These are phyloP conservation scores for Rhynchospora tenuis DNA, from an alignment of 176 grass and related monocot species.

Conservation along the genomic window DNA sequence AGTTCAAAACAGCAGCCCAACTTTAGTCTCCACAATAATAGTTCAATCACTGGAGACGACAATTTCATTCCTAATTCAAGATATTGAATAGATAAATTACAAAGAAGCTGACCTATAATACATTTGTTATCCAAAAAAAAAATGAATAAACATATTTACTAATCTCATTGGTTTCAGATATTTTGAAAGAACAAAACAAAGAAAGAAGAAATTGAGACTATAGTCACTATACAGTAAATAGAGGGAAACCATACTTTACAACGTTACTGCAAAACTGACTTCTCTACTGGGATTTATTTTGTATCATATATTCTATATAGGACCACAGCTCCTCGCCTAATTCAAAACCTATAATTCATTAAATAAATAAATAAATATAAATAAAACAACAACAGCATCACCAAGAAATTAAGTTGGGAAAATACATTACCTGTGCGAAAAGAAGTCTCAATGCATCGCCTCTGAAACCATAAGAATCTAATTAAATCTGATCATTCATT, in stretches of 20 bases:
- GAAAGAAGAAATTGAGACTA: neutral
- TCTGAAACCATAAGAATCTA: neutral
- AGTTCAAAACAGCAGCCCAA: no score
- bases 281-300: constrained; percentile 4
- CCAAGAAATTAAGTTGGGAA: neutral
- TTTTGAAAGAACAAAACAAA: constrained; percentile 3
- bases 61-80: neutral
- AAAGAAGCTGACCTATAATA: constrained; percentile 19
- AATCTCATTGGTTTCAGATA: constrained; percentile 1
- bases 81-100: neutral
- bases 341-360: constrained; percentile 10
- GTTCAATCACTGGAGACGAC: neutral
- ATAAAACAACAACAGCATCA: neutral
- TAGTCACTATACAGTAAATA: constrained; percentile 23
- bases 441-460: neutral
- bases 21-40: neutral
- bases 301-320: constrained; percentile 8
- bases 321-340: neutral
- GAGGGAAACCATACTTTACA: neutral
- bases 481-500: neutral
- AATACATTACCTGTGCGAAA: neutral
- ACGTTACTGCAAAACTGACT: constrained; percentile 8
- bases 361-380: constrained; percentile 8
- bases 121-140: constrained; percentile 14
- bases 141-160: constrained; percentile 10